Base-by-base conservation (phyloP, 176 grass and related monocot genomes). In the Bolboschoenus planiculmis region DNA sequence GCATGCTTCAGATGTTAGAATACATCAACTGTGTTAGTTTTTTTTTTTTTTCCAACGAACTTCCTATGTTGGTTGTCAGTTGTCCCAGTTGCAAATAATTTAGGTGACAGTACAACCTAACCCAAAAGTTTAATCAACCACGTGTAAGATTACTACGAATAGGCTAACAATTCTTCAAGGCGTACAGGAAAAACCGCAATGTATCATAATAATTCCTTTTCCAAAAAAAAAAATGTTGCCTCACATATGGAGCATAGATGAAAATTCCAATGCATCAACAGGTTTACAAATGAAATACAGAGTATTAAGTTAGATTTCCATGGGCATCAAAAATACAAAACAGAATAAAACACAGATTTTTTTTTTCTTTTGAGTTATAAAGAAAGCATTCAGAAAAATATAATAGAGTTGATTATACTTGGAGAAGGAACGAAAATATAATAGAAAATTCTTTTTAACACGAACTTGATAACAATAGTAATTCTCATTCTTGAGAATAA, bases 401-500 rank as follows among this genome's bases (percentile, higher is more conserved):
- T 11, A 27, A 39, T 46, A 40, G 30, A 35, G 18, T 39, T 35
- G 34, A 68, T 68, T 68, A 21, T 21, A 40, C 13, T 34, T 4
- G 7, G 7, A 10, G 40, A 68, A 10, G 34, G 35, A 21, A 9
- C 64, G 0, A 39, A 39, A 39, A 39, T n/a, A 29, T 35, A 64
- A 31, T n/a, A 14, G 40, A 46, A 4, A 14, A 24, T 31, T 23
- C 20, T 51, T 31, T 51, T 77, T 77, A 27, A 77, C 27, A 53
- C 0, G 16, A 77, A 48, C 27, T 53, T 53, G 72, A 10, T 51
- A 44, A 53, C 72, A 77, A 77, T 20, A n/a, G 16, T 35, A 46
- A 4, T 70, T 76, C 72, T 51, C 68, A 73, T 46, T 73, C 36
- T 50, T 51, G 46, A 31, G 26, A 81, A 58, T 40, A 81, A 61